Evolutionary conservation across 2,329 filamentous ascomycete genomes (phyloP).

Genomic region (Fusarium anguioides): DNA sequence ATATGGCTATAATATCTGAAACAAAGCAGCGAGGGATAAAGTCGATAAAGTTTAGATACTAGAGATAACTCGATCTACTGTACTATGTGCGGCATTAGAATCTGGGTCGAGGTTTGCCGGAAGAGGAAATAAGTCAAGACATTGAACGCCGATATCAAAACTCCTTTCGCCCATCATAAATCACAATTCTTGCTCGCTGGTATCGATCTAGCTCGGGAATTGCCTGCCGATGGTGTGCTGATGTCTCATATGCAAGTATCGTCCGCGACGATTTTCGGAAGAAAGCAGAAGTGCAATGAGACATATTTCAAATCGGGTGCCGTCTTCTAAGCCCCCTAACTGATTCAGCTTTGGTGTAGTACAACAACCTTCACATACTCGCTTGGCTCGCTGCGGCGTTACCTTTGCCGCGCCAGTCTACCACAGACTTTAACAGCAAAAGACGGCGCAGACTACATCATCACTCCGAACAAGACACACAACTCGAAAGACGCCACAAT

Average conservation of each 20-base stretch:
- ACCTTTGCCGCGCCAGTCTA: conserved; percentile 24
- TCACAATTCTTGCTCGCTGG: conserved; percentile 24
- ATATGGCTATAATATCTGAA: conserved; percentile 1
- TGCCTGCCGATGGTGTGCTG: conserved; percentile 11
- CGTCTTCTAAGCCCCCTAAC: not conserved
- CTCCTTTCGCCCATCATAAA: conserved; percentile 20
- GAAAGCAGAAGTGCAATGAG: conserved; percentile 7
- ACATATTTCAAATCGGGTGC: conserved; percentile 9
- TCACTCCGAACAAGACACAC: conserved; percentile 12
- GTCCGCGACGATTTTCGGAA: conserved; percentile 10
- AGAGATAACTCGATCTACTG: conserved; percentile 15
- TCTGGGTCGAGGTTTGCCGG: not conserved
- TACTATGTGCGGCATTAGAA: conserved; percentile 3
- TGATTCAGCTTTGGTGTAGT: conserved; percentile 18
- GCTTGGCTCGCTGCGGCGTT: conserved; percentile 36
- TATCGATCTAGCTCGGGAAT: conserved; percentile 2
- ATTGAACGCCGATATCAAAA: conserved; percentile 21
- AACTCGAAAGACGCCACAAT: conserved; percentile 10
- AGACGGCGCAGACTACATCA: conserved; percentile 11
- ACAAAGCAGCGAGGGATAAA: conserved; percentile 5
- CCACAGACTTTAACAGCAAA: conserved; percentile 20
- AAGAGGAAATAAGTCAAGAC: conserved; percentile 21
- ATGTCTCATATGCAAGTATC: conserved; percentile 21
- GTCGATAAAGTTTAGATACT: conserved; percentile 17
- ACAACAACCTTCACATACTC: conserved; percentile 27